phyloP scores from a whole-genome alignment of 495 filamentous ascomycete genomes.

The Daldinia concentrica region DNA sequence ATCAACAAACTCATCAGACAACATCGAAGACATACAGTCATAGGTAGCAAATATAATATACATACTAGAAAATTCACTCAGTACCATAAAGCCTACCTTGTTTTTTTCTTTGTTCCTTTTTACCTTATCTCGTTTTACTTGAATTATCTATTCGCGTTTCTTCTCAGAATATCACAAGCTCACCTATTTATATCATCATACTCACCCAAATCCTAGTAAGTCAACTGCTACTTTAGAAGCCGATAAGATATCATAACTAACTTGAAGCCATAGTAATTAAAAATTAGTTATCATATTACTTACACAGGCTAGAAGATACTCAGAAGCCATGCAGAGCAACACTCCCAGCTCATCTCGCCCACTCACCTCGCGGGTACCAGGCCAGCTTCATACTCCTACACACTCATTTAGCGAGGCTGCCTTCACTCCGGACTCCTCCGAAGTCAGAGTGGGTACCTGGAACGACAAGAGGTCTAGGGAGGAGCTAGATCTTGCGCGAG shows the following conservation, averaged over 20 bases:
- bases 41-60: background rate
- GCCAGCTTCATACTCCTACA: slow-evolving; percentile 37
- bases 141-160: background rate
- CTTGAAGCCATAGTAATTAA: background rate
- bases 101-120: background rate
- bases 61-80: background rate
- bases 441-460: slow-evolving; percentile 38
- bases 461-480: slow-evolving; percentile 68
- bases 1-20: background rate
- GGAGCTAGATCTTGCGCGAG: slow-evolving; percentile 59
- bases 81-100: background rate
- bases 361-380: slow-evolving; percentile 42
- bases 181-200: background rate
- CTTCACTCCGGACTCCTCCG: slow-evolving; percentile 36
- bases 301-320: background rate
- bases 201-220: background rate
- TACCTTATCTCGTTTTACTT: background rate
- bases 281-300: background rate
- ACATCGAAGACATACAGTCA: background rate
- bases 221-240: background rate
- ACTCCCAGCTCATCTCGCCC: slow-evolving; percentile 43
- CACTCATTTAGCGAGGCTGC: slow-evolving; percentile 37
- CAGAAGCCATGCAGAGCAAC: slow-evolving; percentile 38
- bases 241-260: slow-evolving; percentile 17
- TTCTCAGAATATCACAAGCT: background rate